These are phyloP conservation scores for Fraxinus nigra DNA, from an alignment of 305 asterid genomes.

Conservation along the genomic window DNA sequence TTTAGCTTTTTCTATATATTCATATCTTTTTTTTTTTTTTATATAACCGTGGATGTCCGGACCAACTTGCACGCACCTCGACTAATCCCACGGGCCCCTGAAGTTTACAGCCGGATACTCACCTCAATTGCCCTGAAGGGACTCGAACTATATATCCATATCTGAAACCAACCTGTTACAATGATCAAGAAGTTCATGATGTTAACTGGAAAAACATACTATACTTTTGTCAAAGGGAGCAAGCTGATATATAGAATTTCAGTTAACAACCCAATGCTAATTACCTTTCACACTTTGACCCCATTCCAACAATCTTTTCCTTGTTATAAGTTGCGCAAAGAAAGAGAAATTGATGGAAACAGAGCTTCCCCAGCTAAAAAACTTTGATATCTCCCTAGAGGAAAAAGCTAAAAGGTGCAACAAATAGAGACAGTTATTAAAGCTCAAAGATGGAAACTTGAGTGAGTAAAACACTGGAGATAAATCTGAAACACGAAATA, in stretches of 20 bases:
- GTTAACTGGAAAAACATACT: conserved; percentile 1
- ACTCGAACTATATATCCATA: conserved; percentile 51
- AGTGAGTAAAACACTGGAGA: conserved; percentile 13
- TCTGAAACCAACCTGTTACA: conserved; percentile 69
- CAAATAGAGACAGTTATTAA: too few relatives aligned
- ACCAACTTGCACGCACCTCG: too few relatives aligned
- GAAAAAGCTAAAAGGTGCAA: too few relatives aligned
- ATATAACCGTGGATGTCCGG: too few relatives aligned
- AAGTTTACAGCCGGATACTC: too few relatives aligned
- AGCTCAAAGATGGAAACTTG: too few relatives aligned
- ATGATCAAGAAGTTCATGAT: conserved; percentile 13
- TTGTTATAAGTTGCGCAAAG: conserved; percentile 98
- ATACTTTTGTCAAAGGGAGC: conserved; percentile 2
- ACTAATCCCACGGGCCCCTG: too few relatives aligned
- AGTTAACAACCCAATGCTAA: conserved; percentile 14
- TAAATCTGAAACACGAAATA: conserved; percentile 24
- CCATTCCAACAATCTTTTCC: conserved; percentile 88
- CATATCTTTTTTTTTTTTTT: too few relatives aligned
- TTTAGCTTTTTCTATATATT: conserved; percentile 63
- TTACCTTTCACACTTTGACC: conserved; percentile 79
- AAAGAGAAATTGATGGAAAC: too few relatives aligned
- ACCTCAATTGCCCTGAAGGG: too few relatives aligned
- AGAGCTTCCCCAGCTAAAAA: too few relatives aligned
- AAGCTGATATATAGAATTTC: neutral
- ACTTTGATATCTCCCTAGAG: too few relatives aligned